Evolutionary conservation across 331 rosid genomes (phyloP), one percentile per base, ranked within the genome.

Genomic region (Malus hybrid): DNA sequence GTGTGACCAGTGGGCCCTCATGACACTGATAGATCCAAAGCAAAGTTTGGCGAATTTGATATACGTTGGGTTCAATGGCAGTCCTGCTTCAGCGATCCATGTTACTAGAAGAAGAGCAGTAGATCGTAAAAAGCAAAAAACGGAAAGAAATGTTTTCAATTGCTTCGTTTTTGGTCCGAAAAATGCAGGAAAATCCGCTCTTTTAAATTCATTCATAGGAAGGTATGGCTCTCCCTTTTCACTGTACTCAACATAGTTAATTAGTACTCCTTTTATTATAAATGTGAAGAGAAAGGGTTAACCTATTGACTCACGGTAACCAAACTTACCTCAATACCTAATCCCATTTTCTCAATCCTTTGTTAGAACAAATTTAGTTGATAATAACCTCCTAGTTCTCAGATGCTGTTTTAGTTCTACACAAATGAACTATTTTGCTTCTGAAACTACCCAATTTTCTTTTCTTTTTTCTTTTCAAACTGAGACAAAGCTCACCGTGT

Each of bases 151-250:
- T 79, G 93, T 89, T 77, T 81, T 92, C 74, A 96, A 89, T 60
- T 94, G 99, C 90, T 92, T 87, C 71, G 97, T 94, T 76, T 94
- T 94, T 86, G 99, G 99, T 80, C 86, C 97, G 6, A 90, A 85
- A 81, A 86, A 81, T 78, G 78, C 97, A 2, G 99, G 97, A 77
- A 94, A 94, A 84, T 92, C 99, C 64, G 83, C 97, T 83, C 84
- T 94, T 39, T 82, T 90, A 85, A 76, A 90, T 86, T 87, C 97
- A 67, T 89, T 90, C 75, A 75, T 90, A 82, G 88, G 88, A 79
- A 94, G 99, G 99, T 94, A 78, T 69, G 80, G 74, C 78, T 73
- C 66, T 79, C 70, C 68, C 79, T 75, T 78, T 48, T 82, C 72
- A 33, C 73, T 78, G 28, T 42, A 64, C 66, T 78, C 77, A 46